Conservation (phyloP, 208 protist genomes). For the Herpetomonas tarakana region DNA sequence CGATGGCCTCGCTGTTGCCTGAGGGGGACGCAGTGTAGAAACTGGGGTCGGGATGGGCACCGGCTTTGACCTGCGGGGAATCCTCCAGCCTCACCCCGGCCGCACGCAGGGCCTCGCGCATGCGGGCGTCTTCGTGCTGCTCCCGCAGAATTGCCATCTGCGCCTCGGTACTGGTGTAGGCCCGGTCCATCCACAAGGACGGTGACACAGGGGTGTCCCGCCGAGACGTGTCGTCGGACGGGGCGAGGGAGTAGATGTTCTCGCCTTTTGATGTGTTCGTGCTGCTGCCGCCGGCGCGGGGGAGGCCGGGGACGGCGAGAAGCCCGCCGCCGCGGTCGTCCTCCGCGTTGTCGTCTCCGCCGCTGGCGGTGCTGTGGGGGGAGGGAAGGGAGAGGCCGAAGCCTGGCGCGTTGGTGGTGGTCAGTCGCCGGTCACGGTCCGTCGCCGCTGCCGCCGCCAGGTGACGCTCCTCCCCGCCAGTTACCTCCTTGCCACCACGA, state of each 20-base stretch:
- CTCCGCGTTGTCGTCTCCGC: neutral
- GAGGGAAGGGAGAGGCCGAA: neutral
- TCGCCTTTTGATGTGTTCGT: neutral
- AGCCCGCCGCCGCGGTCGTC: neutral
- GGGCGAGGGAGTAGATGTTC: neutral
- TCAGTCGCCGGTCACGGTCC: neutral
- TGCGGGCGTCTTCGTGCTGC: conserved; percentile 7
- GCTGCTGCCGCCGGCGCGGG: neutral
- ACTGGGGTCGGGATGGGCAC: too few relatives aligned
- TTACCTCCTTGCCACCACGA: neutral
- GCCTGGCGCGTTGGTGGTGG: neutral
- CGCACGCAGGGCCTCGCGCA: conserved; percentile 10
- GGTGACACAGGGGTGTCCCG: neutral
- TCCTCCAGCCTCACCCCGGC: too few relatives aligned
- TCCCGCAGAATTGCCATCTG: conserved; percentile 10
- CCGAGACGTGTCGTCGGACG: neutral
- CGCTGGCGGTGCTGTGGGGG: neutral
- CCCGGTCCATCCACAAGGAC: conserved; percentile 6
- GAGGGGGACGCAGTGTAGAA: too few relatives aligned
- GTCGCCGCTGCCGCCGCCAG: neutral
- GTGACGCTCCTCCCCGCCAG: neutral
- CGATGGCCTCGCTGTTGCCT: too few relatives aligned
- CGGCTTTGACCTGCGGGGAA: too few relatives aligned
- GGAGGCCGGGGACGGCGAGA: neutral
- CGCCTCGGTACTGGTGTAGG: conserved; percentile 22